Conservation (phyloP, 805 yeast species). For the Limtongia smithiae region DNA sequence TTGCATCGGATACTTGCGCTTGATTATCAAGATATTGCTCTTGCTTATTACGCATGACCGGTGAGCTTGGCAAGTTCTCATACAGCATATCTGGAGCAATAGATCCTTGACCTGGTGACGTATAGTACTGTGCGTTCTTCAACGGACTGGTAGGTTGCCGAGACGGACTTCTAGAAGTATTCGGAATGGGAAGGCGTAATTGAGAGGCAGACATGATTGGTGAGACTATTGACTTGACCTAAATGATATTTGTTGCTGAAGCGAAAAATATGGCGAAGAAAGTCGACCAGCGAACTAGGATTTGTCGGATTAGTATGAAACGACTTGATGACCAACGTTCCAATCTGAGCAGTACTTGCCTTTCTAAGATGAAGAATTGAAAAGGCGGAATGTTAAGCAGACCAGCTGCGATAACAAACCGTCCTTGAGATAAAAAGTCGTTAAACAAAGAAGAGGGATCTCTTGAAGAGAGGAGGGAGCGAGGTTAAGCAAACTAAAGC, state of each 20-base stretch:
- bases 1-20: neutral
- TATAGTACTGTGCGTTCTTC: slow-evolving; percentile 1
- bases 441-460: neutral
- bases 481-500: slow-evolving; percentile 3
- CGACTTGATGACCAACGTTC: too few species aligned
- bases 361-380: slow-evolving; percentile 3
- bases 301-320: neutral
- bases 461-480: neutral
- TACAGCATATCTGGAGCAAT: slow-evolving; percentile 14
- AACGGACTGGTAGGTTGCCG: neutral
- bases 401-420: slow-evolving; percentile 20
- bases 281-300: slow-evolving; percentile 24
- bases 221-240: neutral
- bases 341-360: slow-evolving; percentile 2
- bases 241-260: neutral
- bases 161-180: too few species aligned
- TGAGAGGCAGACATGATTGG: neutral
- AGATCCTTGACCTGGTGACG: neutral
- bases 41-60: slow-evolving; percentile 16
- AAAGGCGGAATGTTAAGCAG: slow-evolving; percentile 16
- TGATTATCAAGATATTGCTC: slow-evolving; percentile 13
- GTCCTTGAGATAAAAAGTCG: neutral
- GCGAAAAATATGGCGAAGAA: slow-evolving; percentile 2
- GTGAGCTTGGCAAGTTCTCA: slow-evolving; percentile 19
- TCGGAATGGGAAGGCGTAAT: neutral